Conservation (phyloP, 1,139 yeast genomes). For the Geotrichum fermentans region DNA sequence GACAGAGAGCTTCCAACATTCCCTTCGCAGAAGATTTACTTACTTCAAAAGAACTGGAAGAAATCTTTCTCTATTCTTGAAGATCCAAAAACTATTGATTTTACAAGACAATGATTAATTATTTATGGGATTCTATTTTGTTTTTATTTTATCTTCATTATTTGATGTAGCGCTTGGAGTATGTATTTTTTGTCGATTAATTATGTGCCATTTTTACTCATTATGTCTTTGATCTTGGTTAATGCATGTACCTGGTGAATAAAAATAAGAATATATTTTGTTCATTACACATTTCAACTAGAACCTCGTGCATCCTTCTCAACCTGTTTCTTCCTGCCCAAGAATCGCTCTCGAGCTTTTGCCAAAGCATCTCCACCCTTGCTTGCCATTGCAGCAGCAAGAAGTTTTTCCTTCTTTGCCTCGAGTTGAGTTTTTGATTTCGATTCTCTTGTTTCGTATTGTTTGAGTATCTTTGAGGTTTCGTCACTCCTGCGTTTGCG, state of each 20-base stretch:
- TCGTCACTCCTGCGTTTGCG: constrained; percentile 44
- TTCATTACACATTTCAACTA: too few species aligned
- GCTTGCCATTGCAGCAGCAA: constrained; percentile 11
- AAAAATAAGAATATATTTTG: too few species aligned
- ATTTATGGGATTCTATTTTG: too few species aligned
- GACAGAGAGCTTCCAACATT: too few species aligned
- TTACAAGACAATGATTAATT: background rate
- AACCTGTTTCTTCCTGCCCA: constrained; percentile 29
- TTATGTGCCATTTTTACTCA: too few species aligned
- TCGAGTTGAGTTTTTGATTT: constrained; percentile 45
- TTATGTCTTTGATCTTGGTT: too few species aligned
- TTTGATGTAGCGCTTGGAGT: too few species aligned
- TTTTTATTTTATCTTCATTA: too few species aligned
- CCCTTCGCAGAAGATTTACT: constrained; percentile 4
- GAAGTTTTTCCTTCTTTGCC: constrained; percentile 45
- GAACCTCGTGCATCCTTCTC: too few species aligned
- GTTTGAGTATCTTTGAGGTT: constrained; percentile 49
- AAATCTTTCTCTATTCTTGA: constrained; percentile 1
- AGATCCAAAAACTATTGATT: background rate
- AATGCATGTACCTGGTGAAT: too few species aligned
- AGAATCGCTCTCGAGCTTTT: constrained; percentile 33
- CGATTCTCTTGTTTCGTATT: constrained; percentile 48
- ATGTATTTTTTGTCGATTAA: too few species aligned
- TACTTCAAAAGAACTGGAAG: constrained; percentile 2
- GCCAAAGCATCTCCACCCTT: constrained; percentile 22